Evolutionary conservation across 352 stramenopile species (phyloP).

Genomic region (Phytopythium aichiense): DNA sequence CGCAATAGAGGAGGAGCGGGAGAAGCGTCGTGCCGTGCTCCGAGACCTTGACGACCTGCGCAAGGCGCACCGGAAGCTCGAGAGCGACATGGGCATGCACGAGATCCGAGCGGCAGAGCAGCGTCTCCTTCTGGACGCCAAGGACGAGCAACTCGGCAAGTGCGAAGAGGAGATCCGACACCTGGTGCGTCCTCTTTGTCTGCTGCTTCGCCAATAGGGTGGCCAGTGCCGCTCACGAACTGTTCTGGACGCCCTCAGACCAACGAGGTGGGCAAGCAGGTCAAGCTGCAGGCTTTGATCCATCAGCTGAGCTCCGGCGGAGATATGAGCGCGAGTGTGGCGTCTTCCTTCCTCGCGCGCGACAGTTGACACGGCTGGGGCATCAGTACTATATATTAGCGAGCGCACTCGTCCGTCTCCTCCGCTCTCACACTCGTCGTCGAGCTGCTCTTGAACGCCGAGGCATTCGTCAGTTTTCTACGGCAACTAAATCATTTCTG

Average conservation of each 20-base stretch:
- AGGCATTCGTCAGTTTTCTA: background rate
- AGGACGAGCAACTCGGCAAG: slow-evolving; percentile 58
- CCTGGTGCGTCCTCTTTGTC: slow-evolving; percentile 36
- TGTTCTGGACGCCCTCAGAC: slow-evolving; percentile 23
- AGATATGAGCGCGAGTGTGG: slow-evolving; percentile 40
- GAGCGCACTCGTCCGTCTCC: background rate
- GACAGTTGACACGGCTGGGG: slow-evolving; percentile 32
- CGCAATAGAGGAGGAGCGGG: slow-evolving; percentile 57
- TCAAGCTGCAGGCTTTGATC: slow-evolving; percentile 78
- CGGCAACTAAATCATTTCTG: background rate
- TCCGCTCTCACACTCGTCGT: background rate
- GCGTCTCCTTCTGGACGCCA: slow-evolving; percentile 46
- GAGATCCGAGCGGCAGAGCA: slow-evolving; percentile 64
- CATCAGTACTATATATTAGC: slow-evolving; percentile 22
- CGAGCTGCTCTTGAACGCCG: background rate
- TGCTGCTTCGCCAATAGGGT: background rate
- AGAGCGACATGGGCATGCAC: slow-evolving; percentile 58
- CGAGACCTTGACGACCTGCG: slow-evolving; percentile 63
- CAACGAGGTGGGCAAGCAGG: slow-evolving; percentile 75
- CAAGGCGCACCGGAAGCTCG: slow-evolving; percentile 61
- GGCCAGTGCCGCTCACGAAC: background rate
- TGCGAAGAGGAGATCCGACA: slow-evolving; percentile 67
- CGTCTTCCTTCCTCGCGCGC: slow-evolving; percentile 44
- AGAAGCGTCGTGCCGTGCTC: slow-evolving; percentile 34
- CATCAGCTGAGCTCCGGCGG: slow-evolving; percentile 75